A percentile compares a stretch with the other conserved stretches of the same genome.
phyloP scores from a whole-genome alignment of 2,329 filamentous ascomycete genomes.

The Neophaeococcomyces aloes region DNA sequence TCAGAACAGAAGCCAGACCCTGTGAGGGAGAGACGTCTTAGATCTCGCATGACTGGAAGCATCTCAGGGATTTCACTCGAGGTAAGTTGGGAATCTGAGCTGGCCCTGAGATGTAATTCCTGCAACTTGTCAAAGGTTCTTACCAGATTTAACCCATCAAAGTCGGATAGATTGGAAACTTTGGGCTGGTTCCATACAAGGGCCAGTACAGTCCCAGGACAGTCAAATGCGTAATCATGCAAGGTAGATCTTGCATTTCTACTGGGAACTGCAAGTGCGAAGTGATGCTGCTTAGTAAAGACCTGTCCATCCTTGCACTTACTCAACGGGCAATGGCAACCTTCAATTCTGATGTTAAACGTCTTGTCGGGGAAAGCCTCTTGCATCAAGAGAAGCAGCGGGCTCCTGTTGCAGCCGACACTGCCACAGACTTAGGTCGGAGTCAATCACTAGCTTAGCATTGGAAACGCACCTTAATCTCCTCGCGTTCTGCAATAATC shows the following conservation, averaged over 20 bases:
- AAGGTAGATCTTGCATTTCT: no score
- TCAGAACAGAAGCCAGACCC: conserved; percentile 1
- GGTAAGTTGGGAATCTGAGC: not conserved
- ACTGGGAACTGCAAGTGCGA: not conserved
- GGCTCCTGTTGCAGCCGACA: conserved; percentile 6
- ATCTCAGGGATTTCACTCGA: not conserved
- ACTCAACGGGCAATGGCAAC: not conserved
- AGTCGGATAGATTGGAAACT: not conserved
- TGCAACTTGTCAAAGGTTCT: not conserved
- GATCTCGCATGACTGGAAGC: not conserved
- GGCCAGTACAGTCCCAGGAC: no score
- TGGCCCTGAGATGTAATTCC: conserved; percentile 1
- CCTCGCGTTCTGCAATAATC: not conserved
- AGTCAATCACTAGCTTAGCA: not conserved
- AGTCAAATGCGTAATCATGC: no score
- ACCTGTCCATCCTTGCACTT: not conserved
- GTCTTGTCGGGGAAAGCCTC: not conserved
- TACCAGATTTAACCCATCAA: not conserved
- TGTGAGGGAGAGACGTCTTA: conserved; percentile 2
- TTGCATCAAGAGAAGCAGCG: conserved; percentile 1
- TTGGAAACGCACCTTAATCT: not conserved
- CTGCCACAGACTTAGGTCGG: not conserved
- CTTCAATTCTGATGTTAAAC: not conserved
- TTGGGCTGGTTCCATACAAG: not conserved
- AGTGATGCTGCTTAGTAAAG: conserved; percentile 1